A percentile compares a stretch with the other conserved stretches of the same genome.
Evolutionary conservation across 306 rosid genomes (phyloP).

Genomic region (Vachellia pachyceras): DNA sequence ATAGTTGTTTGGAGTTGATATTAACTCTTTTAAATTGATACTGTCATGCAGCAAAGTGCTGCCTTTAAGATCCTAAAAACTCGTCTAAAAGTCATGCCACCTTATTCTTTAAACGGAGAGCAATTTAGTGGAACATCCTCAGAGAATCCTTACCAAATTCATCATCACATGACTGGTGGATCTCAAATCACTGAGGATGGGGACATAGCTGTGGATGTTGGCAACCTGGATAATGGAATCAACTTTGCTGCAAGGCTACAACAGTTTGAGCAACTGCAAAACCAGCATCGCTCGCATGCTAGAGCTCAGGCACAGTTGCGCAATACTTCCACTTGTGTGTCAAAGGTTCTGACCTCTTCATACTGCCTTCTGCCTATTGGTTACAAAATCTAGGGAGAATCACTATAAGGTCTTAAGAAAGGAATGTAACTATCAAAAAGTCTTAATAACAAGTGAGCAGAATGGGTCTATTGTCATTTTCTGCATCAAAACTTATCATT

Average conservation of each 20-base stretch:
- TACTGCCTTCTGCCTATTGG: constrained; percentile 12
- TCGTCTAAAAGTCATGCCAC: constrained; percentile 83
- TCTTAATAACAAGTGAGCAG: no score
- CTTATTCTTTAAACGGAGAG: constrained; percentile 63
- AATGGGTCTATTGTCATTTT: no score
- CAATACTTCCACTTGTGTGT: constrained; percentile 42
- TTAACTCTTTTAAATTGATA: constrained; percentile 36
- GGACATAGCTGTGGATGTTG: constrained; percentile 50
- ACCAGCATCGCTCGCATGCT: constrained; percentile 59
- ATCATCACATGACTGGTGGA: constrained; percentile 51
- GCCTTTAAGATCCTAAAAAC: constrained; percentile 88
- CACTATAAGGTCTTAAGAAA: no score
- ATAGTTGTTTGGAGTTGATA: constrained; percentile 14
- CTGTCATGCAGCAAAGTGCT: constrained; percentile 82
- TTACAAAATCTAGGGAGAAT: not conserved
- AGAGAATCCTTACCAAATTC: constrained; percentile 57
- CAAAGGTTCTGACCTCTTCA: constrained; percentile 54
- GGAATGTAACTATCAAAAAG: no score
- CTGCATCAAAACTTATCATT: no score
- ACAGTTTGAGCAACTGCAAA: constrained; percentile 84
- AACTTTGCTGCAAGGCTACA: constrained; percentile 71
- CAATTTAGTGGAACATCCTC: constrained; percentile 57
- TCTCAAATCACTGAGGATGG: constrained; percentile 67
- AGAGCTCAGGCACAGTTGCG: constrained; percentile 50
- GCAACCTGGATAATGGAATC: constrained; percentile 59